A percentile compares a stretch with the other conserved stretches of the same genome.
Conservation (phyloP, 2,329 filamentous ascomycete species). For the Fusarium heterosporum region DNA sequence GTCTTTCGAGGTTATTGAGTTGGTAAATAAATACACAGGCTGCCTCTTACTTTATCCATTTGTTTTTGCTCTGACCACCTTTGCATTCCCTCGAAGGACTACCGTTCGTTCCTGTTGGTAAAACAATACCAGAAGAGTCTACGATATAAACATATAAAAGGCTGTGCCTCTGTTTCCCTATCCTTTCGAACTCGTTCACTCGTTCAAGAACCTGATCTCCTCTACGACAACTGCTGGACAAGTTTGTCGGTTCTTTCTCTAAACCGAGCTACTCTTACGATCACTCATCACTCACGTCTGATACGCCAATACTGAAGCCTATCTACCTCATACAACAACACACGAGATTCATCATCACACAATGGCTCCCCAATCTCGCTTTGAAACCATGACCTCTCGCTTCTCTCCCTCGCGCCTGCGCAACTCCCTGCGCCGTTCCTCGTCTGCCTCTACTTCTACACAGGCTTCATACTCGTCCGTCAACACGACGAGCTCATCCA, state of each 20-base stretch:
- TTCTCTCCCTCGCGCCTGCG: constrained; percentile 63
- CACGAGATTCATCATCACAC: neutral
- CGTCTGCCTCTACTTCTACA: constrained; percentile 55
- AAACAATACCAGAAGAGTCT: constrained; percentile 20
- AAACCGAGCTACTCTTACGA: constrained; percentile 4
- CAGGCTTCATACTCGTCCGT: constrained; percentile 56
- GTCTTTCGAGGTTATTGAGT: constrained; percentile 5
- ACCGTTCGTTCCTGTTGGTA: constrained; percentile 25
- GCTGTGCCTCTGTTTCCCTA: constrained; percentile 42
- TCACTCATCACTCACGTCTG: constrained; percentile 6
- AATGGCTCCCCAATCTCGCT: constrained; percentile 53
- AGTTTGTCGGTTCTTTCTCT: constrained; percentile 29
- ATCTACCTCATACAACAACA: neutral
- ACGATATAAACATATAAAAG: constrained; percentile 26
- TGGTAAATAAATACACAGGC: constrained; percentile 26
- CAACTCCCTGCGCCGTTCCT: constrained; percentile 65
- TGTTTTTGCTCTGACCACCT: constrained; percentile 13
- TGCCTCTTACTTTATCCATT: neutral
- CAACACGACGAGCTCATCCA: constrained; percentile 59
- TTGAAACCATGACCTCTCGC: constrained; percentile 63
- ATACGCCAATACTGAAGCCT: constrained; percentile 1
- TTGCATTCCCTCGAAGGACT: constrained; percentile 30
- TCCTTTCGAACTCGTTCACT: constrained; percentile 19
- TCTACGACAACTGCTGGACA: constrained; percentile 42
- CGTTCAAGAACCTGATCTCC: constrained; percentile 13